A percentile compares a stretch with the other conserved stretches of the same genome.
Conservation (phyloP, 1,139 yeast species). For the Nadsonia commutata region DNA sequence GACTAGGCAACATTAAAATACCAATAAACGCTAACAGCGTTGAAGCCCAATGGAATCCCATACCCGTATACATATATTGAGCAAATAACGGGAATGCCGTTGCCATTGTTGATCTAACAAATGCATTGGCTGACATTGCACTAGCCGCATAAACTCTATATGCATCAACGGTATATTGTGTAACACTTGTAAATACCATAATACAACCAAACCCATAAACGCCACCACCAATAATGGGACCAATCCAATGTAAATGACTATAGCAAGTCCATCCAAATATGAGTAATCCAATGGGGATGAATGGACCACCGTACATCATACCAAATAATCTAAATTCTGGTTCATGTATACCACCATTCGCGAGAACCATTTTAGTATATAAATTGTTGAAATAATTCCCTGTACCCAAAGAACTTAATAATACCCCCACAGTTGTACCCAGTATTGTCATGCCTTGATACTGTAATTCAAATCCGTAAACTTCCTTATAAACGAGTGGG, state of each 20-base stretch:
- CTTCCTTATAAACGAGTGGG: slow-evolving; percentile 38
- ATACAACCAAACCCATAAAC: slow-evolving; percentile 65
- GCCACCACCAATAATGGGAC: slow-evolving; percentile 58
- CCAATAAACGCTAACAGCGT: slow-evolving; percentile 43
- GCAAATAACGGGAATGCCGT: slow-evolving; percentile 32
- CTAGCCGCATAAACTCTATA: slow-evolving; percentile 28
- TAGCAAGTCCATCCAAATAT: slow-evolving; percentile 68
- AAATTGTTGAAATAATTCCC: slow-evolving; percentile 3
- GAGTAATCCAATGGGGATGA: slow-evolving; percentile 46
- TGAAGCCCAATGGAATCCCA: slow-evolving; percentile 55
- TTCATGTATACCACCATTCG: slow-evolving; percentile 10
- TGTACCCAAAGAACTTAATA: slow-evolving; percentile 13
- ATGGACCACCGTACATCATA: slow-evolving; percentile 50
- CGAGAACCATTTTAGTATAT: slow-evolving; percentile 6
- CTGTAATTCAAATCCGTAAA: slow-evolving; percentile 29
- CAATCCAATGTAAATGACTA: slow-evolving; percentile 64
- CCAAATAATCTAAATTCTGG: slow-evolving; percentile 65
- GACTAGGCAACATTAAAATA: slow-evolving; percentile 47
- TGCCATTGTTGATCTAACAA: slow-evolving; percentile 44
- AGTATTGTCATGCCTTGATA: slow-evolving; percentile 37
- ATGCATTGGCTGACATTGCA: slow-evolving; percentile 44
- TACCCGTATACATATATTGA: slow-evolving; percentile 18
- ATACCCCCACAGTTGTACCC: slow-evolving; percentile 35
- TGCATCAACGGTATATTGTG: slow-evolving; percentile 1
- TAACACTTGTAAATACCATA: slow-evolving; percentile 32